Conservation (phyloP, 805 yeast genomes). For the Lipomyces starkeyi region DNA sequence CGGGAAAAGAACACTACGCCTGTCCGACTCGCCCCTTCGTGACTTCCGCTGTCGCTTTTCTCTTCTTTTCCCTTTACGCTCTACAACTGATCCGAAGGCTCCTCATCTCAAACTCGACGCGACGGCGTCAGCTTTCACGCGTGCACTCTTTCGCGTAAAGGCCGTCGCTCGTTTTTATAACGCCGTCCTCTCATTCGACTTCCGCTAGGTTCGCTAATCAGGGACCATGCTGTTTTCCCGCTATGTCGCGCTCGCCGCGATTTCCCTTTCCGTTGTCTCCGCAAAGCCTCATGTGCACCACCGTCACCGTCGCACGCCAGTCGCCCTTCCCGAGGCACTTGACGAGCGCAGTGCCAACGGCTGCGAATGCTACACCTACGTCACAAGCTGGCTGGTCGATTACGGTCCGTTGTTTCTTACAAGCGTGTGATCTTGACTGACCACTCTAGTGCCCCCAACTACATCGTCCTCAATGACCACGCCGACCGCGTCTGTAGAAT, state of each 20-base stretch:
- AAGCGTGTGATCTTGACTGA: not conserved
- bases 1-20: not conserved
- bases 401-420: constrained; percentile 16
- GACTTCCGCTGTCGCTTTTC: not conserved
- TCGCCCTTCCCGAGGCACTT: constrained; percentile 5
- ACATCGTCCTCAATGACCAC: not conserved
- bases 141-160: constrained; percentile 5
- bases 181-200: not conserved
- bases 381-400: constrained; percentile 29
- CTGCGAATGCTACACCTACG: constrained; percentile 30
- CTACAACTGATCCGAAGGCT: not conserved
- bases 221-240: constrained; percentile 4
- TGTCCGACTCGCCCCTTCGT: not conserved
- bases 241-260: not conserved
- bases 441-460: not conserved
- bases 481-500: constrained; percentile 9
- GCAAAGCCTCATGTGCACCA: constrained; percentile 21
- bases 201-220: not conserved
- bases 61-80: not conserved
- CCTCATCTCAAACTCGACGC: not conserved
- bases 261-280: not conserved
- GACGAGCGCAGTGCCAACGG: constrained; percentile 1
- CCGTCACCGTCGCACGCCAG: constrained; percentile 25
- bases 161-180: not conserved
- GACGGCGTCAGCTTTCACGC: constrained; percentile 4